Base-by-base conservation (phyloP, 352 stramenopile species). In the Phytophthora sp. region DNA sequence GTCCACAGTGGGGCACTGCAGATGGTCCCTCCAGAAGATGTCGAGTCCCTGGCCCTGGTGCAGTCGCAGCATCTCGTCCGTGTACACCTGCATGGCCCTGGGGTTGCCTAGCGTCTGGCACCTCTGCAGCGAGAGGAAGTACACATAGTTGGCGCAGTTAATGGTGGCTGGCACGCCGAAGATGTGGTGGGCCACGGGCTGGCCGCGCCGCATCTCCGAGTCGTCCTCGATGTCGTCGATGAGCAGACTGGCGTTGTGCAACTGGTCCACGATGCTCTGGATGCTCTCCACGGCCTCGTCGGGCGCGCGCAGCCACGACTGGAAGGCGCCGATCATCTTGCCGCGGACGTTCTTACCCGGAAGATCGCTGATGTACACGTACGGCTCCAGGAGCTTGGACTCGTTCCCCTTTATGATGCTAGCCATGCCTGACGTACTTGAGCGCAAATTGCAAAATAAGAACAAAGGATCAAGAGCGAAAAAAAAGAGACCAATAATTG, bases 201-300 rank as follows among this genome's bases (percentile, higher is more conserved):
- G 78, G n/a, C 96, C 96, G 6, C 97, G 81, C 13, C 97, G 80
- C 67, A 99, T 84, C 73, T 98, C 97, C 38, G 91, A 98, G 73
- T 97, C 97, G 77, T 99, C 97, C 77, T 99, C 97, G 77, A 99
- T 99, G 69, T 99, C 97, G 75, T 99, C 97, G 50, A 99, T 96
- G 2, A 99, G 77, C 2, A 99, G 80, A 64, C 86, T 98, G 46
- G 96, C 95, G 76, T 99, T 98, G 80, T 99, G 97, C 33, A 99
- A 86, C 76, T 95, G 89, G 42, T 95, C 93, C 42, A 99, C 86
- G 66, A 99, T 98, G 45, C 86, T 79, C 66, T 98, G 97, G 72
- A 98, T 97, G 51, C 63, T 67, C 18, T 80, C 73, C 11, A 96
- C 76, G 23, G 79, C 74, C 16, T 87, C 77, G 23, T 47, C 49